Evolutionary conservation across 2,329 filamentous ascomycete genomes (phyloP), one percentile per base, ranked within the genome.

Genomic region (Nemania sp.): DNA sequence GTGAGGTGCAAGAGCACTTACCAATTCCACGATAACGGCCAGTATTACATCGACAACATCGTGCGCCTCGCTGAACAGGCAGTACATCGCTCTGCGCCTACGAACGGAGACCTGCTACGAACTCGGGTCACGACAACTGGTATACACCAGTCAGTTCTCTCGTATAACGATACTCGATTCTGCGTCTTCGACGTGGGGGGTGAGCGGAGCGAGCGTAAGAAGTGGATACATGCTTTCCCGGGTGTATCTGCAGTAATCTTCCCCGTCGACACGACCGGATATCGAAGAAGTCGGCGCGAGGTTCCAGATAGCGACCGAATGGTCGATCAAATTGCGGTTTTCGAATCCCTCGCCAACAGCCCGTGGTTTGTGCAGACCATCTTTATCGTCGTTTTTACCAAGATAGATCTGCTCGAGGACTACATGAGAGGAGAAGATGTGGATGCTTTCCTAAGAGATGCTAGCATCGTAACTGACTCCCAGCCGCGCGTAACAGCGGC

Each of bases 371-470:
- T 3, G 25, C 13, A 15, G 11, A 35, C 60, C 9, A 43, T 29
- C 7, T 57, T 63, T 12, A 32, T 65, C 9, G 2, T 65, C 10
- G 32, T 63, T 13, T 65, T 65, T 7, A 65, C 60, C 1, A 65
- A 60, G 46, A 58, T 55, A 20, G 63, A 65, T 42, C 34, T 63
- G 17, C 52, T 64, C 2, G n/a, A 39, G 3, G 25, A 39, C 9
- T 58, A 46, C 35, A 15, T 63, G n/a, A 15, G 58, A 17, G 11
- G 35, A 6, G 0, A 15, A 5, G 25, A 21, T n/a, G 32, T 47
- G 13, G 7, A 45, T 18, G 1, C 34, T 6, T 42, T 42, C 17
- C 11, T 54, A 3, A 39, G 13, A 29, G 15, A 20, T 47, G 20
- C 13, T 29, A 11, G 15, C 11, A n/a, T 39, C 15, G 15, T 39